Evolutionary conservation across 805 yeast genomes (phyloP), one percentile per base, ranked within the genome.

Genomic region (Diddensiella caesifluorescens): DNA sequence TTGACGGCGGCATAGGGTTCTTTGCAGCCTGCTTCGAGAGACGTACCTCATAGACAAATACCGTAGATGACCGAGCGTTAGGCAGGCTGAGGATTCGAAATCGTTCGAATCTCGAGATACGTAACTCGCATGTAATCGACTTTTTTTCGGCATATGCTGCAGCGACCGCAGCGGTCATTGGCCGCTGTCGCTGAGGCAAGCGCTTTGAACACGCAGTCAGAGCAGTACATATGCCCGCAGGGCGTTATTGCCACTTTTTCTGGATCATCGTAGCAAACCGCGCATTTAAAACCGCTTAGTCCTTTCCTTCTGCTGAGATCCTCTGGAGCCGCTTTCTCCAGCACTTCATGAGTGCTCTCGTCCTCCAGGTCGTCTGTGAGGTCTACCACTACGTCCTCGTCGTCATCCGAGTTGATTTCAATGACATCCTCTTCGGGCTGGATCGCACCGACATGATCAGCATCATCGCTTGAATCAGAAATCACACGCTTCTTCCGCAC

Each of bases 1-100:
- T 74, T 33, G 98, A 92, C 60, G 98, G 97, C 22, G 98, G 98
- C n/a, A 92, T 92, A 54, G 99, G 99, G 0, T 92, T 92, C 59
- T 92, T 92, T 63, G 97, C 97, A 0, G 97, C 89, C 1, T 80
- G 92, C 43, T 90, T 92, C 59, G 83, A 84, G 49, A 71, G 83
- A n/a, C n/a, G n/a, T n/a, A n/a, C n/a, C n/a, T n/a, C n/a, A n/a
- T n/a, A n/a, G n/a, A n/a, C n/a, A n/a, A n/a, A n/a, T n/a, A n/a
- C n/a, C n/a, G n/a, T n/a, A n/a, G n/a, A n/a, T n/a, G n/a, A n/a
- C n/a, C n/a, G n/a, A n/a, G n/a, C n/a, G n/a, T n/a, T n/a, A n/a
- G n/a, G n/a, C n/a, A n/a, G 16, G 18, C 10, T 25, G 64, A 60
- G 22, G 70, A 65, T 41, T 64, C 69, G 67, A 50, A 51, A 9